A percentile compares a stretch with the other conserved stretches of the same genome.
Conservation (phyloP, 2,329 filamentous ascomycete genomes). For the Pestalotiopsis fici region DNA sequence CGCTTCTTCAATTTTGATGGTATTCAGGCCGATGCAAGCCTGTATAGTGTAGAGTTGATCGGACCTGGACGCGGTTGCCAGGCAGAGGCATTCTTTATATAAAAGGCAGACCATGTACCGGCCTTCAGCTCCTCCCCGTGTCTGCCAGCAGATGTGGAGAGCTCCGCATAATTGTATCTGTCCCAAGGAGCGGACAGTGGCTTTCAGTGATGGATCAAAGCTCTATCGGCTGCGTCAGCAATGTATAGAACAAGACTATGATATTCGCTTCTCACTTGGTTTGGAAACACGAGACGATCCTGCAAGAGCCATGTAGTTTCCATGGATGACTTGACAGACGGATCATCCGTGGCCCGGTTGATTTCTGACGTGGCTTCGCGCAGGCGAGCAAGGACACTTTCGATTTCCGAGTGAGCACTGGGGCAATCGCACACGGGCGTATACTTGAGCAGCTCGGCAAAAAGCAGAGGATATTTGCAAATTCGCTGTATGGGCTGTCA, state of each 20-base stretch:
- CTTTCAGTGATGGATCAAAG: constrained; percentile 39
- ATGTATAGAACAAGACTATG: not conserved
- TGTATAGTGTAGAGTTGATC: constrained; percentile 72
- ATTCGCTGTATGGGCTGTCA: constrained; percentile 84
- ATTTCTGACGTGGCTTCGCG: constrained; percentile 77
- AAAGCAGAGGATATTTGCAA: constrained; percentile 87
- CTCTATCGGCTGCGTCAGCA: not conserved
- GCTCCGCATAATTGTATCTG: constrained; percentile 81
- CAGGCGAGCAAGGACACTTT: constrained; percentile 70
- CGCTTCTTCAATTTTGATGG: constrained; percentile 67
- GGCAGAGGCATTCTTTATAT: constrained; percentile 78
- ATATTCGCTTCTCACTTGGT: constrained; percentile 55
- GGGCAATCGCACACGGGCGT: constrained; percentile 87
- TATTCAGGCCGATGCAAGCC: constrained; percentile 70
- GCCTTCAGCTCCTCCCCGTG: constrained; percentile 66
- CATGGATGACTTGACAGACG: constrained; percentile 66
- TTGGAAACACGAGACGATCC: constrained; percentile 74
- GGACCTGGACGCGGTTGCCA: constrained; percentile 68
- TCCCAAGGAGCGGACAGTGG: constrained; percentile 77
- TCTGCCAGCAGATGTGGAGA: constrained; percentile 82
- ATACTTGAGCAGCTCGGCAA: constrained; percentile 78
- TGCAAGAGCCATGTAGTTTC: constrained; percentile 86
- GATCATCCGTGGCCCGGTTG: constrained; percentile 81
- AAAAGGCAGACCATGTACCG: constrained; percentile 83
- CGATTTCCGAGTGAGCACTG: constrained; percentile 77